Conservation (phyloP, 192 early-diverging fungal species). For the Coemansia sp. region DNA sequence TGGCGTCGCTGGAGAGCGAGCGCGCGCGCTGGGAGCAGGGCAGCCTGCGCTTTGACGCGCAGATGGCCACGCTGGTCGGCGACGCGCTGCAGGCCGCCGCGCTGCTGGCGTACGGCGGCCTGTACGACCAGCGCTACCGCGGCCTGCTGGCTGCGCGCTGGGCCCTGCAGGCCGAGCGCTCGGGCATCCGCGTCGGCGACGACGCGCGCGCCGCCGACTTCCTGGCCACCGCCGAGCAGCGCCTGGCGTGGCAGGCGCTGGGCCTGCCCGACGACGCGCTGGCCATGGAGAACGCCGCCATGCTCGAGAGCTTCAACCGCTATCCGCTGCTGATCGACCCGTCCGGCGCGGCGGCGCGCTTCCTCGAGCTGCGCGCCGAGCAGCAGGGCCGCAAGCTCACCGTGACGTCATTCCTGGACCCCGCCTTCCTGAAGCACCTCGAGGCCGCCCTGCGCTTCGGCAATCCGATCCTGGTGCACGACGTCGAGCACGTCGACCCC, state of each 20-base stretch:
- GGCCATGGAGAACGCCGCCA: slow-evolving; percentile 98
- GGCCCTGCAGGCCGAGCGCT: slow-evolving; percentile 57
- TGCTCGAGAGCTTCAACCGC: slow-evolving; percentile 90
- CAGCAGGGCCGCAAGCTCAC: slow-evolving; percentile 66
- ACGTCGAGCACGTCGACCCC: slow-evolving; percentile 96
- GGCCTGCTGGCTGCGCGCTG: slow-evolving; percentile 74
- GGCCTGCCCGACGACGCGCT: slow-evolving; percentile 80
- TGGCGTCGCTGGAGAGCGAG: slow-evolving; percentile 88
- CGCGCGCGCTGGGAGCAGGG: slow-evolving; percentile 86
- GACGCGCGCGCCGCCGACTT: slow-evolving; percentile 87
- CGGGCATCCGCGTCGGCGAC: slow-evolving; percentile 53
- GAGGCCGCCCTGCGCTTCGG: slow-evolving; percentile 98
- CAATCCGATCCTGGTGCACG: slow-evolving; percentile 93
- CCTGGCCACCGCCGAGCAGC: slow-evolving; percentile 86
- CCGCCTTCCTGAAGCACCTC: slow-evolving; percentile 93
- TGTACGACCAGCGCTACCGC: slow-evolving; percentile 97
- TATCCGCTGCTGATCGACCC: slow-evolving; percentile 99
- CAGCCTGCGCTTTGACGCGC: slow-evolving; percentile 84
- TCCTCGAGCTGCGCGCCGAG: slow-evolving; percentile 65
- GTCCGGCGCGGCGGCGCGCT: slow-evolving; percentile 85
- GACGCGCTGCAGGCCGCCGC: slow-evolving; percentile 90
- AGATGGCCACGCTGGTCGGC: slow-evolving; percentile 98
- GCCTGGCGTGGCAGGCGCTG: slow-evolving; percentile 83
- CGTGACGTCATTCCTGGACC: slow-evolving; percentile 96
- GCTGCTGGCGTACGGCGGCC: slow-evolving; percentile 95